A percentile compares a stretch with the other conserved stretches of the same genome.
These are phyloP conservation scores for Alnus rubra DNA, from an alignment of 306 rosid genomes.

Conservation along the genomic window DNA sequence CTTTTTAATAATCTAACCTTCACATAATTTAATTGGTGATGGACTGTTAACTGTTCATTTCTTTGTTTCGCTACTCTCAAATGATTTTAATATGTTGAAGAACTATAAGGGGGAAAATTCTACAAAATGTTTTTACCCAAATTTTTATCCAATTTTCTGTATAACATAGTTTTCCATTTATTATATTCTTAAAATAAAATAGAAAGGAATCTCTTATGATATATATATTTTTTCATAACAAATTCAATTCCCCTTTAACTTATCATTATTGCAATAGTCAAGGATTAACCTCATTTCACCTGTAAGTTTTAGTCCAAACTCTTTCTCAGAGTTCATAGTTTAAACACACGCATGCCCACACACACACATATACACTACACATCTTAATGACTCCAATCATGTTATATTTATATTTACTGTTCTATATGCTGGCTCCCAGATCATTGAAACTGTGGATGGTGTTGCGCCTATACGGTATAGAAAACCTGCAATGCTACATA, in stretches of 20 bases:
- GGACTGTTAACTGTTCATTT: neutral
- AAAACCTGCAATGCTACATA: slow-evolving; percentile 65
- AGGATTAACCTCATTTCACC: neutral
- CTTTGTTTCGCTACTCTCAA: neutral
- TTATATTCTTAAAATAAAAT: neutral
- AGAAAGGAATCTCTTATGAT: neutral
- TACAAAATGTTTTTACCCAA: neutral
- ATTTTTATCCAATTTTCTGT: neutral
- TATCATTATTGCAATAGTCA: neutral
- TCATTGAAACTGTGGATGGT: slow-evolving; percentile 95
- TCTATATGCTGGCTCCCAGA: slow-evolving; percentile 39
- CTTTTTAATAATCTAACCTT: neutral
- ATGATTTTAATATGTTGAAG: neutral
- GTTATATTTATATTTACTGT: slow-evolving; percentile 15
- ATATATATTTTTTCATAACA: neutral
- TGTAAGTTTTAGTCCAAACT: neutral
- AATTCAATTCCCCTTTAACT: neutral
- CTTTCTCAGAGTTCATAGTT: slow-evolving; percentile 10
- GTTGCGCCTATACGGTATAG: slow-evolving; percentile 82
- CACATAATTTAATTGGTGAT: neutral
- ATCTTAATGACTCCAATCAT: slow-evolving; percentile 13
- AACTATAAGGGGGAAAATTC: neutral
- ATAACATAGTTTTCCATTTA: neutral
- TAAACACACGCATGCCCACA: neutral
- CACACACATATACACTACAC: neutral